Base-by-base conservation (phyloP, 2,329 filamentous ascomycete genomes). In the Fusarium chlamydosporum region DNA sequence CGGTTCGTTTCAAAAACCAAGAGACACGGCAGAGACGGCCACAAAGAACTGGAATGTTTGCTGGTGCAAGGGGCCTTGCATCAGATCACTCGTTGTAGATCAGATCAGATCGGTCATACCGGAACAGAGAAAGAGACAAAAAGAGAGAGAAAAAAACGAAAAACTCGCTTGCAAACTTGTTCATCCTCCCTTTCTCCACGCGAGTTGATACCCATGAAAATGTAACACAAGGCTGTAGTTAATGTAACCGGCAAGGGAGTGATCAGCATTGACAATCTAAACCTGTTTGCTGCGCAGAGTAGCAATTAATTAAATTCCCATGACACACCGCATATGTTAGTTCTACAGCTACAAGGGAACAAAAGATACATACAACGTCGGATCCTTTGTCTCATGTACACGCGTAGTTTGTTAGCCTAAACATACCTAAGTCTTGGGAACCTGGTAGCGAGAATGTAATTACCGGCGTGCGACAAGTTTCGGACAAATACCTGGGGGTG, bases 41-140 rank as follows among this genome's bases (percentile, higher is more conserved):
- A 53, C 41, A 55, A 51, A 33, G 35, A 53, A 27, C 27, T 34
- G 61, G 61, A 67, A 66, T 67, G 65, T 34, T 56, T 50, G 26
- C 38, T 58, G 15, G 31, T 29, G 53, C 45, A 45, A 46, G 29
- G 31, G 40, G 46, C 41, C 53, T 43, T 52, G 42, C 15, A 42
- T 46, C 59, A 53, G 53, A 65, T 60, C 47, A 42, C 35, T 56
- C 26, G 12, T 26, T 27, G 31, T 48, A 60, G 40, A 50, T 60
- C 50, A 68, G 31, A 62, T 61, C 52, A 63, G 61, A 70, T 63
- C 52, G 35, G 35, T 53, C 37, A 43, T 45, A 63, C 29, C 31
- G 41, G 23, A 38, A 46, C 23, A 23, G 31, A 43, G 38, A 57
- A 43, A 43, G 38, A 52, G 50, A 47, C 40, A 41, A 41, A 41